Evolutionary conservation across 2,329 filamentous ascomycete species (phyloP).

Genomic region (Penicillium sp.): DNA sequence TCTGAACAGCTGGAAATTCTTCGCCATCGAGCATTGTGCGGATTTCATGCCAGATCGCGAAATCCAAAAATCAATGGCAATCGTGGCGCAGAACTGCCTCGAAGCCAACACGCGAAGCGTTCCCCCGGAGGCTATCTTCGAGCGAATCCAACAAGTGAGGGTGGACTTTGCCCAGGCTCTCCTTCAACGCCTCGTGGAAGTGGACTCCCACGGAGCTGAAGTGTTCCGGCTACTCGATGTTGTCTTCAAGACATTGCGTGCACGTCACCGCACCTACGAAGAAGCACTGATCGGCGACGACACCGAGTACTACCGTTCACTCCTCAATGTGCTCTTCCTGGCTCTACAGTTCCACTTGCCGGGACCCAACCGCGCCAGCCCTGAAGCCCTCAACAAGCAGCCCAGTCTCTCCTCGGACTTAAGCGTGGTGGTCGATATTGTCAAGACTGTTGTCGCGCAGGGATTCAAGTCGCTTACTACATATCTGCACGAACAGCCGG

Average conservation of each 20-base stretch:
- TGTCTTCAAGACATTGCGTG: constrained; percentile 63
- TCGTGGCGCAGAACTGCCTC: constrained; percentile 76
- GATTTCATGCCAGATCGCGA: constrained; percentile 55
- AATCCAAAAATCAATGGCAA: constrained; percentile 69
- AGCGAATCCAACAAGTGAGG: constrained; percentile 72
- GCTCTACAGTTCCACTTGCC: constrained; percentile 61
- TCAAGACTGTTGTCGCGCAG: constrained; percentile 75
- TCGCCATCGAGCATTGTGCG: constrained; percentile 82
- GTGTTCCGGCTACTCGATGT: constrained; percentile 58
- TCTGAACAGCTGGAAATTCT: constrained; percentile 84
- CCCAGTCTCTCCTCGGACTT: constrained; percentile 45
- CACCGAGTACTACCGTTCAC: constrained; percentile 74
- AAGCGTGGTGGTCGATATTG: constrained; percentile 73
- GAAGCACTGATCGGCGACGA: constrained; percentile 58
- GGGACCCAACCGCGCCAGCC: constrained; percentile 35
- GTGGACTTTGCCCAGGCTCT: constrained; percentile 81
- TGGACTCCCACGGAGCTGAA: constrained; percentile 52
- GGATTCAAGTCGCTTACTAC: constrained; percentile 81
- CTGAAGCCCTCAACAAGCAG: constrained; percentile 39
- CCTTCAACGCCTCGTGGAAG: constrained; percentile 73
- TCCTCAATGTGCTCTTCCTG: constrained; percentile 84
- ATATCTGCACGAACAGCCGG: constrained; percentile 74
- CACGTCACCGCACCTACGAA: constrained; percentile 60
- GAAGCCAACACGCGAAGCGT: constrained; percentile 72
- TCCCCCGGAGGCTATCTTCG: constrained; percentile 78